Base-by-base conservation (phyloP, 202 grass and related monocot species). In the Digitaria exilis region DNA sequence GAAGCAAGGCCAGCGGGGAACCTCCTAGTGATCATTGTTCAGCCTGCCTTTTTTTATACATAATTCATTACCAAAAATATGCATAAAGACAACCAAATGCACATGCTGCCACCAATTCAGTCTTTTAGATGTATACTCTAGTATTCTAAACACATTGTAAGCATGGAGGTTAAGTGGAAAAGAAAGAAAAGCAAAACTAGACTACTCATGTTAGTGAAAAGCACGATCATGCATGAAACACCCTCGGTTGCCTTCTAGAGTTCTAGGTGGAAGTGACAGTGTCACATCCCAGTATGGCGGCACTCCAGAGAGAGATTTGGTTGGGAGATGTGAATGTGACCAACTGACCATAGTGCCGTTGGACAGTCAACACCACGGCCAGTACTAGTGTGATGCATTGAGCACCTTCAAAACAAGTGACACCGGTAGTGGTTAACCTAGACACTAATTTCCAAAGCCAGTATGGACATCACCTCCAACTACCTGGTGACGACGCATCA, bases 211-310 rank as follows among this genome's bases (percentile, higher is more conserved):
- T 24, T n/a, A 18, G 61, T 32, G 73, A 52, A 75, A 43, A 80
- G 42, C 62, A 75, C 30, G 25, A 37, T 28, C 43, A 45, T 21
- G 39, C 25, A 62, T 78, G 41, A 8, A 48, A 11, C 69, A 68
- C 74, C 65, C 66, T 78, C 15, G 37, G 29, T 35, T 77, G 41
- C 50, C 74, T 79, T 87, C 79, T 54, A 63, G 70, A 44, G n/a
- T n/a, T n/a, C n/a, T n/a, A n/a, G n/a, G n/a, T 76, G 50, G 43
- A 16, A 5, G 15, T 66, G 21, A 17, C 31, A 18, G 2, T 58
- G 26, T 55, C 8, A 11, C 34, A 21, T 59, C 19, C 30, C 12
- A 12, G 54, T 65, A 39, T 39, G 37, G 37, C 35, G 35, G 46
- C 46, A 71, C 6, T 44, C 21, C 30, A 84, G 14, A 63, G n/a